Evolutionary conservation across 306 rosid species (phyloP).

Genomic region (Prunus padus): DNA sequence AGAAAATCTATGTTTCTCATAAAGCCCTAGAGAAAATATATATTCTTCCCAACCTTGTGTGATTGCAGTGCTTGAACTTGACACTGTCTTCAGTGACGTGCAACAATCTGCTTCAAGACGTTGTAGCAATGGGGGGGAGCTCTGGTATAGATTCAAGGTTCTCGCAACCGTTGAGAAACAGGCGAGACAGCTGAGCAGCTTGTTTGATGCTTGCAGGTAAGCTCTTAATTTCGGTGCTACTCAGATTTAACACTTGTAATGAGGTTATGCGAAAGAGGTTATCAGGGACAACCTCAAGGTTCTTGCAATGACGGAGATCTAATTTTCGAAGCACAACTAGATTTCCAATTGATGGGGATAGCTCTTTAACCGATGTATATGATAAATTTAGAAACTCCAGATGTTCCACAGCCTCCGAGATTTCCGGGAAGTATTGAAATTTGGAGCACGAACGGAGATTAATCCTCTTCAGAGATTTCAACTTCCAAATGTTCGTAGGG

Average conservation of each 20-base stretch:
- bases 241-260: background rate
- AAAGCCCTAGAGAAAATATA: background rate
- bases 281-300: background rate
- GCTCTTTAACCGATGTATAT: no score
- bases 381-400: no score
- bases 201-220: slow-evolving; percentile 18
- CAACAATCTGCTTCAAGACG: background rate
- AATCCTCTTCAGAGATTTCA: no score
- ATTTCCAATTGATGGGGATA: no score
- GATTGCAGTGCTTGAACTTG: background rate
- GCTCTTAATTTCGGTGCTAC: background rate
- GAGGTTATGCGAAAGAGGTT: no score
- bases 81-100: slow-evolving; percentile 19
- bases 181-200: background rate
- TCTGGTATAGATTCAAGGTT: slow-evolving; percentile 15
- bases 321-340: no score
- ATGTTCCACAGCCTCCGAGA: no score
- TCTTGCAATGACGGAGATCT: background rate
- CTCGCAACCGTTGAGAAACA: rapidly evolving
- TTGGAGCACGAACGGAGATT: no score
- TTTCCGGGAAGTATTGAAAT: no score
- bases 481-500: background rate
- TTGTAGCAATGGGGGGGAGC: slow-evolving; percentile 25
- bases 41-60: background rate
- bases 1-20: background rate